Evolutionary conservation across 1,284 basidiomycete species (phyloP), one percentile per base, ranked within the genome.

Genomic region (Ganoderma leucocontextum): DNA sequence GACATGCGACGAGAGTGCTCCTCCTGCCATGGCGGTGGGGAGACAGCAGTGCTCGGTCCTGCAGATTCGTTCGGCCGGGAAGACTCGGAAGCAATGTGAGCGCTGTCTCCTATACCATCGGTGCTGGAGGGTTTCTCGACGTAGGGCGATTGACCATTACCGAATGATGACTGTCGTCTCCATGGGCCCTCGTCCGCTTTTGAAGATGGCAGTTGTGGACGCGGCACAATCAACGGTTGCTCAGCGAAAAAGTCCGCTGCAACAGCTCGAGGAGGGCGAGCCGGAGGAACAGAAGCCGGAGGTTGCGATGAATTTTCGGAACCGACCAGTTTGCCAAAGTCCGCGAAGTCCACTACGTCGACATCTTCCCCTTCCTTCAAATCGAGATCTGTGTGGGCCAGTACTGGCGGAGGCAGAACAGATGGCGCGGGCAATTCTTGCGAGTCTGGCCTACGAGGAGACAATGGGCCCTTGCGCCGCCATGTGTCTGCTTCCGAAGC

Each of bases 261-360:
- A 33, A 88, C 83, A 44, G 89, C 83, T 62, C 89, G 82, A 19
- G 80, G 70, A 47, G 80, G 74, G 8, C 73, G 75, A 52, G 70
- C 64, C 44, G 67, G 67, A 33, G 68, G 47, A 17, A 39, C 22
- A 29, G 58, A 59, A 36, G 55, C 17, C 4, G 64, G 71, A 42
- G 62, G 36, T 35, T 82, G 80, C 42, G 80, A 61, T 52, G 74
- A 60, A 29, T 75, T 59, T 22, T 76, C 77, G 22, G 80, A 79
- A 39, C 86, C 88, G 25, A 90, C 83, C 65, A 94, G 86, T 78
- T 88, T 90, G 52, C 84, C 90, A 77, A 94, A 82, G 62, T 95
- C 92, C 13, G 86, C 86, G 75, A 93, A 95, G 75, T 95, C 92
- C 22, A 95, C 84, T 17, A 92, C 86, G 74, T 94, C 92, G 4